These are phyloP conservation scores for Moringa oleifera DNA, from an alignment of 345 rosid genomes.

Conservation along the genomic window DNA sequence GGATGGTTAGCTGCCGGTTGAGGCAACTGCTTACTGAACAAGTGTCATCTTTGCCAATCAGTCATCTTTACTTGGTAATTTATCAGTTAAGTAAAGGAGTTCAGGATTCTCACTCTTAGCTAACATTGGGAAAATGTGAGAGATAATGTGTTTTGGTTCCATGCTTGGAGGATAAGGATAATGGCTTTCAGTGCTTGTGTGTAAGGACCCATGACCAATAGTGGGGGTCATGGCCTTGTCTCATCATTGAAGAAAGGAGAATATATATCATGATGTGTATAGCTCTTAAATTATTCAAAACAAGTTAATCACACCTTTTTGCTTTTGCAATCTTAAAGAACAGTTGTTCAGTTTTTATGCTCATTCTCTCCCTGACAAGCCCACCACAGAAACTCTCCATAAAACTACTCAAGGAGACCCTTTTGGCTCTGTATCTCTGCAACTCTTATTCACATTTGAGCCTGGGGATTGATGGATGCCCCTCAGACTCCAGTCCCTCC, in stretches of 20 bases:
- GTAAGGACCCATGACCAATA: constrained; percentile 32
- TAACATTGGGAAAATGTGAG: constrained; percentile 13
- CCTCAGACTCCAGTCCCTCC: constrained; percentile 55
- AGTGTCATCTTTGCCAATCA: constrained; percentile 7
- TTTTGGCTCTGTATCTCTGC: constrained; percentile 19
- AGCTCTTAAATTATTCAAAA: neutral
- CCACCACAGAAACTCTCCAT: constrained; percentile 20
- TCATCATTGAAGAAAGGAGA: constrained; percentile 32
- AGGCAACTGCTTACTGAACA: constrained; percentile 7
- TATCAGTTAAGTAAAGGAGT: constrained; percentile 1
- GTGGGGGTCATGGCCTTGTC: constrained; percentile 45
- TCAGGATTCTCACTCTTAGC: too few relatives aligned
- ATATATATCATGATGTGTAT: constrained; percentile 14
- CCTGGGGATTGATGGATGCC: constrained; percentile 40
- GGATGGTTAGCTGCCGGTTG: too few relatives aligned
- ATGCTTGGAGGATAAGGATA: constrained; percentile 24
- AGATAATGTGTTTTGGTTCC: too few relatives aligned
- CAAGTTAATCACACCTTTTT: too few relatives aligned
- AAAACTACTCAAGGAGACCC: too few relatives aligned
- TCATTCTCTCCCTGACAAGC: constrained; percentile 16
- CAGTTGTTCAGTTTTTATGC: constrained; percentile 21
- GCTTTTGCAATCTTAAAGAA: constrained; percentile 10
- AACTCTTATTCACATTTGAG: neutral
- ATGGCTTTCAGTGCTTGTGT: constrained; percentile 20
- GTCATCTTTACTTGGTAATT: constrained; percentile 15